A percentile compares a stretch with the other conserved stretches of the same genome.
Evolutionary conservation across 805 yeast genomes (phyloP).

Genomic region (Yarrowia sp.): DNA sequence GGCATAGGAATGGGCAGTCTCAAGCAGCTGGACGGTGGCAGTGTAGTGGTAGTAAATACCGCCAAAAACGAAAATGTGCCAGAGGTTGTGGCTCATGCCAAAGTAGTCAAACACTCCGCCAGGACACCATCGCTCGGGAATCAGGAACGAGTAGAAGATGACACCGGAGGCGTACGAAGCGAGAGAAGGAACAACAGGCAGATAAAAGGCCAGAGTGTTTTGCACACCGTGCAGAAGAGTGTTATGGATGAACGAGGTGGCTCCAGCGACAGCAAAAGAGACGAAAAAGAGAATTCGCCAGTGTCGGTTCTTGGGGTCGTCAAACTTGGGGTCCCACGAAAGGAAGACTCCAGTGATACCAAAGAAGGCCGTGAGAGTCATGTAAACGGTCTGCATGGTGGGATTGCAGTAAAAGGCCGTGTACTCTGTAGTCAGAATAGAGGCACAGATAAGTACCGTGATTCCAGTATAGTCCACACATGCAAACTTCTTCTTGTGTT

Average conservation of each 20-base stretch:
- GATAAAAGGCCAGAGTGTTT: conserved; percentile 52
- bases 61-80: conserved; percentile 88
- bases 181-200: conserved; percentile 70
- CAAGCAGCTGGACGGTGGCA: conserved; percentile 71
- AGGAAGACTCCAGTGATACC: conserved; percentile 71
- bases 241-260: conserved; percentile 57
- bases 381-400: conserved; percentile 46
- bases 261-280: conserved; percentile 72
- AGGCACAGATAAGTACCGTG: conserved; percentile 82
- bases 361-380: conserved; percentile 58
- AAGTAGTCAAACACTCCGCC: conserved; percentile 41
- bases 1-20: conserved; percentile 35
- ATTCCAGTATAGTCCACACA: conserved; percentile 96
- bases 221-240: conserved; percentile 53
- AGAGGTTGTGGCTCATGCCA: conserved; percentile 91
- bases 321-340: conserved; percentile 92
- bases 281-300: conserved; percentile 77
- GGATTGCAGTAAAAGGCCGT: conserved; percentile 66
- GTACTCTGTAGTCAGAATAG: conserved; percentile 82
- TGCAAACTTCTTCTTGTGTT: conserved; percentile 69
- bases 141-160: conserved; percentile 76
- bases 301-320: conserved; percentile 77
- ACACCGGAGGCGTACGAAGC: conserved; percentile 79
- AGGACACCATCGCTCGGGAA: conserved; percentile 74
- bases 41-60: conserved; percentile 89